Conservation (phyloP, 2,329 filamentous ascomycete genomes). For the Talaromyces sp. region DNA sequence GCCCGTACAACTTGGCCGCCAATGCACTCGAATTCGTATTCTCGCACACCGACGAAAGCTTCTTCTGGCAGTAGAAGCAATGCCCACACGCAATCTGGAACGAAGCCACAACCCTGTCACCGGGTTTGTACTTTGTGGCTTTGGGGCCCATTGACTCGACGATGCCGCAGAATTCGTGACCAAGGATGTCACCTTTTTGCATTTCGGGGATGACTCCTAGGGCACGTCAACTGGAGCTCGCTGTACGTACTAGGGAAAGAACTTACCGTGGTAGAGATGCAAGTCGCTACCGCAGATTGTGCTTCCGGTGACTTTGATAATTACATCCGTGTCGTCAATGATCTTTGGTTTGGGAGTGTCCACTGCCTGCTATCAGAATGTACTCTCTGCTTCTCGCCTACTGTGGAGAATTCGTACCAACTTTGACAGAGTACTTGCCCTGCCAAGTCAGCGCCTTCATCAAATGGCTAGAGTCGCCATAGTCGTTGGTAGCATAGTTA, state of each 20-base stretch:
- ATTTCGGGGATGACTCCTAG: conserved; percentile 55
- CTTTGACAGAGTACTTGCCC: conserved; percentile 72
- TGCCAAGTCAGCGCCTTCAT: conserved; percentile 84
- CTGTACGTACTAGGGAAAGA: no score
- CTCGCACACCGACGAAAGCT: conserved; percentile 75
- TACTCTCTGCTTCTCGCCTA: no score
- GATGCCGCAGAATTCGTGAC: conserved; percentile 55
- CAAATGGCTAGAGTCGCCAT: conserved; percentile 50
- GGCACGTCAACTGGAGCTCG: conserved; percentile 9
- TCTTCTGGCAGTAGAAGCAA: conserved; percentile 76
- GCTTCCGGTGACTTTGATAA: conserved; percentile 70
- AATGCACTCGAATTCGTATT: conserved; percentile 71
- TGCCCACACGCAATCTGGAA: conserved; percentile 72
- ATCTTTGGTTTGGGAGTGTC: conserved; percentile 68
- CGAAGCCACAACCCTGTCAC: conserved; percentile 72
- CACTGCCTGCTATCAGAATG: conserved; percentile 27
- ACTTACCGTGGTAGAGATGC: conserved; percentile 45
- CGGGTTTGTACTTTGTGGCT: conserved; percentile 54
- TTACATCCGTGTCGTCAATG: conserved; percentile 71
- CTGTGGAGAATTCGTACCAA: conserved; percentile 32
- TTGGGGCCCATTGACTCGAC: conserved; percentile 54
- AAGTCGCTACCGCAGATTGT: conserved; percentile 62
- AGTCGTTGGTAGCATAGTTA: conserved; percentile 58
- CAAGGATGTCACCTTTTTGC: conserved; percentile 63
- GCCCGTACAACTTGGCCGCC: conserved; percentile 73